Evolutionary conservation across 495 filamentous ascomycete species (phyloP).

Genomic region (Penicillium chermesinum): DNA sequence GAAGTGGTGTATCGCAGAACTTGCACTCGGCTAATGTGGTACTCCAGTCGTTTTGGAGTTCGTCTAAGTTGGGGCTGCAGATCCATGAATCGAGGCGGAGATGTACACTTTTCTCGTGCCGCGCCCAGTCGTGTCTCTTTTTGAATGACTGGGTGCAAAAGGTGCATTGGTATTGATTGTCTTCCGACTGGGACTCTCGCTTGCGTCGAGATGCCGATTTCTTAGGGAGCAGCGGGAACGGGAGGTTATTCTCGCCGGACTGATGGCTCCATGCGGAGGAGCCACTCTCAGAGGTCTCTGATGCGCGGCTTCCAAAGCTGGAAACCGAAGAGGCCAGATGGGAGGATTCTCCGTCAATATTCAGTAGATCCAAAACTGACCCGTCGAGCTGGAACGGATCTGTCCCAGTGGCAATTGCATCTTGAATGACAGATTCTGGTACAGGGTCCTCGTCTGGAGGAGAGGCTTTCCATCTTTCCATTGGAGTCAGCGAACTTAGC

Average conservation of each 20-base stretch:
- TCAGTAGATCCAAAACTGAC: constrained; percentile 16
- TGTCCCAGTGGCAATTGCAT: constrained; percentile 43
- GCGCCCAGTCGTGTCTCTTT: constrained; percentile 79
- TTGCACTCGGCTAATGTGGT: constrained; percentile 47
- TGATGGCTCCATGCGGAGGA: constrained; percentile 46
- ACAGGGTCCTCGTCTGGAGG: constrained; percentile 66
- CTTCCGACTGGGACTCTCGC: constrained; percentile 47
- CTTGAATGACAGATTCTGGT: constrained; percentile 27
- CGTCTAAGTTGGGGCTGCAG: constrained; percentile 41
- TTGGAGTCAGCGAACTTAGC: constrained; percentile 56
- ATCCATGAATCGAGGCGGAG: constrained; percentile 74
- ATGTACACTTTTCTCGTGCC: constrained; percentile 79
- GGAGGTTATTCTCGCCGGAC: constrained; percentile 29
- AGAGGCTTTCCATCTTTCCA: constrained; percentile 76
- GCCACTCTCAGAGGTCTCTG: constrained; percentile 30
- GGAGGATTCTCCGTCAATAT: constrained; percentile 23
- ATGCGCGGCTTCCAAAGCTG: constrained; percentile 27
- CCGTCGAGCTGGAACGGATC: constrained; percentile 41
- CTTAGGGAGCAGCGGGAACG: constrained; percentile 16
- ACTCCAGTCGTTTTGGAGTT: constrained; percentile 10
- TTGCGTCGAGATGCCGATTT: constrained; percentile 29
- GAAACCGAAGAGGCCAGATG: constrained; percentile 26
- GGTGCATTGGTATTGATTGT: constrained; percentile 63
- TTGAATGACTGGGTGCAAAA: constrained; percentile 79
- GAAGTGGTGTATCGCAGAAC: constrained; percentile 60